Conservation (phyloP, 2,329 filamentous ascomycete species). For the Neopestalotiopsis sp. region DNA sequence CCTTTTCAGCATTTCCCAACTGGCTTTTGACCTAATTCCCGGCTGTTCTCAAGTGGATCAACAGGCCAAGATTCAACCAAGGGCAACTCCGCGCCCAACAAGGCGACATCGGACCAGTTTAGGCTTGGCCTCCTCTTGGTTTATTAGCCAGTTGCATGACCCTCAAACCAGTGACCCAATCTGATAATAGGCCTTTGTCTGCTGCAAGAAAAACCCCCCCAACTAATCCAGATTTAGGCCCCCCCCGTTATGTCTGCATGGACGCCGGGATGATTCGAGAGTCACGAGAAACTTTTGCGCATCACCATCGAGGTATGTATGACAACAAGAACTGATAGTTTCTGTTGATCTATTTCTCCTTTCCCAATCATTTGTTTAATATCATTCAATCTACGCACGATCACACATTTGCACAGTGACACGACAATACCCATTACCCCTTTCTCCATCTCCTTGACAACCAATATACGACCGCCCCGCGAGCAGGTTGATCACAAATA, state of each 20-base stretch:
- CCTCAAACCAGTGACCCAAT: too few species aligned
- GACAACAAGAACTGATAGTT: neutral
- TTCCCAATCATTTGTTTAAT: neutral
- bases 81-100: neutral
- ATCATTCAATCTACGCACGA: neutral
- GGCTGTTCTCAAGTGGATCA: neutral
- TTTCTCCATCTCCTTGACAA: neutral
- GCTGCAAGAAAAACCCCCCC: neutral
- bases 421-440: neutral
- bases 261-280: neutral
- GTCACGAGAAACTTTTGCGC: neutral
- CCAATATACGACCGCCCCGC: neutral
- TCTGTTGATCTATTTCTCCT: neutral
- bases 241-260: neutral
- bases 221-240: neutral
- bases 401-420: too few species aligned
- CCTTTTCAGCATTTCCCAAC: neutral
- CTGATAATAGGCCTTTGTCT: neutral
- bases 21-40: neutral
- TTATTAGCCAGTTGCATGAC: neutral
- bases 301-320: neutral
- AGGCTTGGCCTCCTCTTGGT: neutral
- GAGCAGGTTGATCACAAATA: neutral
- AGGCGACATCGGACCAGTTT: neutral
- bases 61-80: neutral